Percentiles rank a stretch among this genome's conserved stretches.
These are phyloP conservation scores for Candida gigantensis DNA, from an alignment of 1,139 yeast species.

Conservation along the genomic window DNA sequence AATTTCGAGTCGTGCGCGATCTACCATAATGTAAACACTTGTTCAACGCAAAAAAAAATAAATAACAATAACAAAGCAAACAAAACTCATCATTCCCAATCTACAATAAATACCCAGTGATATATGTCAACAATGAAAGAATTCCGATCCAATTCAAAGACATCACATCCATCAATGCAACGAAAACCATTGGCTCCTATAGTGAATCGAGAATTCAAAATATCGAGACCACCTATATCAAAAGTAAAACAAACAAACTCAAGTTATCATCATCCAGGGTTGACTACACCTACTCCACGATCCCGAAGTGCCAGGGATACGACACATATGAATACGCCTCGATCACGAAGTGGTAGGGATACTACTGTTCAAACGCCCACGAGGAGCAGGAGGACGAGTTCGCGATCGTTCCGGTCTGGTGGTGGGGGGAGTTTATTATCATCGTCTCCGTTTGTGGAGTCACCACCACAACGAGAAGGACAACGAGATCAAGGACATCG, in stretches of 20 bases:
- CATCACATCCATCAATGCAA: not conserved
- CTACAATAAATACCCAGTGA: not conserved
- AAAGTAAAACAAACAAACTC: not conserved
- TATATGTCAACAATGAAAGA: slow-evolving; percentile 1
- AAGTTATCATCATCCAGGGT: not conserved
- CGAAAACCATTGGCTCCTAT: slow-evolving; percentile 3
- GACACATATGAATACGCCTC: not conserved
- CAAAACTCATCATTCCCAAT: too few species aligned
- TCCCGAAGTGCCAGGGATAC: not conserved
- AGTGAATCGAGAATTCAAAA: slow-evolving; percentile 4
- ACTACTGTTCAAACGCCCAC: too few species aligned
- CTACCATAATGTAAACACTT: too few species aligned
- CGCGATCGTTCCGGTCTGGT: too few species aligned
- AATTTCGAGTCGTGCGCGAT: too few species aligned
- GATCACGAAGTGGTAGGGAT: too few species aligned
- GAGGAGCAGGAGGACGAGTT: too few species aligned
- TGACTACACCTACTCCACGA: slow-evolving; percentile 6
- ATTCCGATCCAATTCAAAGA: not conserved
- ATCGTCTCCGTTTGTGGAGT: slow-evolving; percentile 13
- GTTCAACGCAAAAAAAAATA: too few species aligned
- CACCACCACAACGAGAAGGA: slow-evolving; percentile 5
- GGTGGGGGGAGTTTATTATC: slow-evolving; percentile 3
- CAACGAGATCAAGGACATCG: slow-evolving; percentile 1
- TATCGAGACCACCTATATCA: slow-evolving; percentile 7
- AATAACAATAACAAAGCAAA: not conserved